phyloP scores from a whole-genome alignment of 345 rosid genomes.

The Boechera stricta region DNA sequence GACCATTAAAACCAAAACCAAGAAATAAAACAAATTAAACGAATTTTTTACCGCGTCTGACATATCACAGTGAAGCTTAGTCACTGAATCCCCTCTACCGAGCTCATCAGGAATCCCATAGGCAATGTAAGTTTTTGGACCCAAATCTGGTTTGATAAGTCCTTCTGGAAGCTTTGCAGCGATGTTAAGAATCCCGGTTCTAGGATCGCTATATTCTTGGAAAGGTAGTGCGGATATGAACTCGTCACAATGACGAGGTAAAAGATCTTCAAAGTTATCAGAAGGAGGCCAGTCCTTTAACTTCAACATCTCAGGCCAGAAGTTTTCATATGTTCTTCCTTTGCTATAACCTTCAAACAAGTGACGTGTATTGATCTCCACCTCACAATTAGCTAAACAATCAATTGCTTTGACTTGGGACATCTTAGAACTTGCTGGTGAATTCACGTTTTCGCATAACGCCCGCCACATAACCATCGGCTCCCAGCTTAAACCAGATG shows the following conservation, averaged over 20 bases:
- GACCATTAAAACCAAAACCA: background rate
- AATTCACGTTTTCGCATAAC: constrained; percentile 59
- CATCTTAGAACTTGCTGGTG: constrained; percentile 53
- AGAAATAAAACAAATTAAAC: background rate
- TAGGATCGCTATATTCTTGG: constrained; percentile 80
- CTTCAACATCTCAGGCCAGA: constrained; percentile 96
- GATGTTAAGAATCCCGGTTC: constrained; percentile 76
- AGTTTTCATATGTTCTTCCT: constrained; percentile 74
- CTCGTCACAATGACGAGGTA: constrained; percentile 95
- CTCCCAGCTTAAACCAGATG: constrained; percentile 89
- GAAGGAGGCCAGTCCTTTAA: constrained; percentile 99
- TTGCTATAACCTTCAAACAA: constrained; percentile 81
- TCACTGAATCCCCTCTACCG: constrained; percentile 94
- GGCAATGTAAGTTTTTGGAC: constrained; percentile 93
- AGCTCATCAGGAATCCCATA: constrained; percentile 79
- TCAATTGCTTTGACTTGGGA: constrained; percentile 77
- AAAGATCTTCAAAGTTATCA: constrained; percentile 76
- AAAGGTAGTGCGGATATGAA: constrained; percentile 80
- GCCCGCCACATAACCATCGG: constrained; percentile 99
- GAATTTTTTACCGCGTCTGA: constrained; percentile 78
- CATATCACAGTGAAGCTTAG: constrained; percentile 93
- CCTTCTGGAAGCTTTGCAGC: constrained; percentile 73
- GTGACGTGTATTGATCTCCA: constrained; percentile 62
- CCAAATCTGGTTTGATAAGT: constrained; percentile 80
- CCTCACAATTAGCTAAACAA: constrained; percentile 80